Base-by-base conservation (phyloP, 148 eudicot genomes). In the Suaeda aralocaspica region DNA sequence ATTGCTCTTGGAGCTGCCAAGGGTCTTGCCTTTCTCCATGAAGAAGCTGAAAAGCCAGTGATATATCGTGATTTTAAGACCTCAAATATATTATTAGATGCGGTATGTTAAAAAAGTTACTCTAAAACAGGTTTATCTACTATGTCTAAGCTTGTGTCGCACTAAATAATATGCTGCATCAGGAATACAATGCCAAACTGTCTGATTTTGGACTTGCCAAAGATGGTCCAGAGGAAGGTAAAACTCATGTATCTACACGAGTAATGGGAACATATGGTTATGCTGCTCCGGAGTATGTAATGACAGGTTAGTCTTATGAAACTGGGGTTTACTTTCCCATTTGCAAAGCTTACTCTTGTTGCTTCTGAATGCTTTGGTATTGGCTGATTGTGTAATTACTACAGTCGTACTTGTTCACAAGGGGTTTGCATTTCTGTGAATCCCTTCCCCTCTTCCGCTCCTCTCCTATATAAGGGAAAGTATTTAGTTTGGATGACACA, bases 231-330 rank as follows among this genome's bases (percentile, higher is more conserved):
- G 96, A 89, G 78, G 98, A 90, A 74, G 98, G 90, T 68, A 92
- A 92, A 76, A 92, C 98, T 67, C 98, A 92, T 81, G 96, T 92
- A 34, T 92, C 98, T 55, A 92, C 98, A 10, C 96, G 98, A 33
- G 98, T 92, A 61, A 92, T 92, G 98, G 98, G 98, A 78, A 92
- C 98, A 12, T 92, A 89, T 59, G 98, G 98, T 69, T 92, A 92
- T 83, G 98, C 96, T 15, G 98, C 97, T 49, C 97, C 97, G 1
- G 86, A 79, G 50, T 83, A 79, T 74, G 83, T 80, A 28, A 80
- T 83, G 83, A 83, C 83, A 70, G 86, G 83, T 83, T 63, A 62
- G 25, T 59, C 7, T 67, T 46, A 16, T 18, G 59, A 46, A 25
- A 7, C 64, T n/a, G 3, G 15, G 7, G 36, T 31, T 0, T 64